Conservation (phyloP, 2,329 filamentous ascomycete genomes). For the Sporothrix phasma region DNA sequence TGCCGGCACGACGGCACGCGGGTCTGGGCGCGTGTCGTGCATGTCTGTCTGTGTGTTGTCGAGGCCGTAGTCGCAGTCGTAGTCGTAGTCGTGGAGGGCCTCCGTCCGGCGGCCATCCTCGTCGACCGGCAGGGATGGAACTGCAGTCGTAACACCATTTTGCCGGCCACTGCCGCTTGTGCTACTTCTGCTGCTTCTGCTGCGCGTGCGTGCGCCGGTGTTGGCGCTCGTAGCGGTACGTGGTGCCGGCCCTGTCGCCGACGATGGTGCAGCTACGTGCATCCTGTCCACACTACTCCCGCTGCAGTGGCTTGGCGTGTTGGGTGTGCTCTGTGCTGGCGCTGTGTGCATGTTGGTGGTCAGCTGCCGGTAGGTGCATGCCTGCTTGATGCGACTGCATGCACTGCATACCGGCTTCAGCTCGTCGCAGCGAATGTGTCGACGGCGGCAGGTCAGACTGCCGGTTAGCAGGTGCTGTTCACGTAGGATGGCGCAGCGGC, state of each 20-base stretch:
- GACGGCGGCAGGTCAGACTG: constrained; percentile 32
- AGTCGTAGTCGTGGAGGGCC: background rate
- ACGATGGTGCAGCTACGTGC: background rate
- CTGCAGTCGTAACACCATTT: background rate
- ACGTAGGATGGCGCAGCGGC: too few relatives aligned
- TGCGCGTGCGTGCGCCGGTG: background rate
- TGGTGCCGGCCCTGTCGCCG: background rate
- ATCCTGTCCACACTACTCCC: background rate
- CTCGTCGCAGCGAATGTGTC: constrained; percentile 43
- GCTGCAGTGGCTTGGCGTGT: background rate
- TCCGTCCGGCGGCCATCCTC: background rate
- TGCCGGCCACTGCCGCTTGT: background rate
- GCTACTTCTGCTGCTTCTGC: background rate
- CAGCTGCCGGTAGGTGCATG: background rate
- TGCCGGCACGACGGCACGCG: background rate
- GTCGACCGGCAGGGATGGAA: background rate
- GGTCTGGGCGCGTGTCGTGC: background rate
- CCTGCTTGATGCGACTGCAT: background rate
- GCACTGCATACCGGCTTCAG: constrained; percentile 7
- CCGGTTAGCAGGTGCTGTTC: background rate
- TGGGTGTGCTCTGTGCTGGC: background rate
- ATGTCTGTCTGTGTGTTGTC: background rate
- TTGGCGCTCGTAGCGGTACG: background rate
- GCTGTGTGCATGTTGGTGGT: background rate
- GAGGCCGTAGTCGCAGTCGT: too few relatives aligned